Conservation (phyloP, 306 rosid species). For the Trifolium repens region DNA sequence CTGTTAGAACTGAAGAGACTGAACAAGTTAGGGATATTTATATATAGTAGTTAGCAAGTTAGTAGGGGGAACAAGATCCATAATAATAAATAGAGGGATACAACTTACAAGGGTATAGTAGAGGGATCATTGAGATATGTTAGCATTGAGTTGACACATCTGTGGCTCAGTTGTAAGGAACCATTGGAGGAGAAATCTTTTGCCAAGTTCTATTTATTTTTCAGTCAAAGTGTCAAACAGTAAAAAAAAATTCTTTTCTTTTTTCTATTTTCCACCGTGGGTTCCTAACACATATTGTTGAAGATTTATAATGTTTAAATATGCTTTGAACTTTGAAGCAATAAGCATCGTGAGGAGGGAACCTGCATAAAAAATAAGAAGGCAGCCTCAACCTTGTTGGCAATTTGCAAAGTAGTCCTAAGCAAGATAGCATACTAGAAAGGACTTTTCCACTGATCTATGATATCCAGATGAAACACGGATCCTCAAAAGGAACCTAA, state of each 20-base stretch:
- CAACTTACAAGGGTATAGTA: background rate
- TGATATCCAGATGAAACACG: conserved; percentile 8
- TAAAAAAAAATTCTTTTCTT: background rate
- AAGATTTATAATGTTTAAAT: background rate
- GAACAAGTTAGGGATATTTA: background rate
- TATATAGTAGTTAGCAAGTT: background rate
- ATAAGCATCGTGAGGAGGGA: conserved; percentile 8
- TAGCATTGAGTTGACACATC: background rate
- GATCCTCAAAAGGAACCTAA: conserved; percentile 14
- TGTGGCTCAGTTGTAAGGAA: background rate
- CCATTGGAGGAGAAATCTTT: background rate
- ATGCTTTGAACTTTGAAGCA: conserved; percentile 18
- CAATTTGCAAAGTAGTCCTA: conserved; percentile 12
- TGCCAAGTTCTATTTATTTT: background rate
- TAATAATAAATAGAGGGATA: background rate
- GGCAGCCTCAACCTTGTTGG: conserved; percentile 1
- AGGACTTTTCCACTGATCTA: background rate
- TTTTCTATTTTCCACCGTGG: background rate
- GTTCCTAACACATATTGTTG: background rate
- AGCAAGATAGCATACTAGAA: background rate
- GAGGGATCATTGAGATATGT: background rate
- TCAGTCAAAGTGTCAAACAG: background rate
- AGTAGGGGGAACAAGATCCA: background rate
- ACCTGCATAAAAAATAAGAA: conserved; percentile 1
- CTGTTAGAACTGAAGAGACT: background rate